These are phyloP conservation scores for Trametes gibbosa DNA, from an alignment of 768 basidiomycete genomes.

Conservation along the genomic window DNA sequence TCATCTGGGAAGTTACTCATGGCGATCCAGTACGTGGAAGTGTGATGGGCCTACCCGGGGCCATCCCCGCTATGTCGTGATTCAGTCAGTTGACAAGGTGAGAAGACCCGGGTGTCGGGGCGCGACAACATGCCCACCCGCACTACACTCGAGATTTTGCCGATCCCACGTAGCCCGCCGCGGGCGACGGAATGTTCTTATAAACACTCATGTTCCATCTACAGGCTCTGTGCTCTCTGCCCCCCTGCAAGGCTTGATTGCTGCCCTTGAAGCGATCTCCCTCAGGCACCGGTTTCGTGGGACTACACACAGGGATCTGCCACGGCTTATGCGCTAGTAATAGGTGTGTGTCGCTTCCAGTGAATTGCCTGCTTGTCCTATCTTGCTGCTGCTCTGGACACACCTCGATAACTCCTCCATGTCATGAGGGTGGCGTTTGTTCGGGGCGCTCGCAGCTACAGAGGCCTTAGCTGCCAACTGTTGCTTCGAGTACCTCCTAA, in stretches of 20 bases:
- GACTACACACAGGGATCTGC: neutral
- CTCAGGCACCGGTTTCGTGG: slow-evolving; percentile 4
- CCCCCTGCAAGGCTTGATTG: neutral
- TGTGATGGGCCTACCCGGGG: slow-evolving; percentile 17
- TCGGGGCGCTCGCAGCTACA: slow-evolving; percentile 18
- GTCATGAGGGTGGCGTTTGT: slow-evolving; percentile 6
- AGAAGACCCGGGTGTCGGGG: slow-evolving; percentile 23
- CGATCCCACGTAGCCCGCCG: slow-evolving; percentile 20
- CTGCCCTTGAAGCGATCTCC: slow-evolving; percentile 7
- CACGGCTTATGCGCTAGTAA: neutral
- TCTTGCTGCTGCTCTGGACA: neutral
- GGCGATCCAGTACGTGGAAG: slow-evolving; percentile 13
- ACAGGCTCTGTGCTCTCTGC: slow-evolving; percentile 2
- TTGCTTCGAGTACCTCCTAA: slow-evolving; percentile 13
- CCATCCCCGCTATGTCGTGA: slow-evolving; percentile 11
- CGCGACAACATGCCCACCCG: slow-evolving; percentile 17
- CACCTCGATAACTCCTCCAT: neutral
- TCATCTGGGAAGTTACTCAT: slow-evolving; percentile 14
- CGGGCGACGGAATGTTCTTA: slow-evolving; percentile 3
- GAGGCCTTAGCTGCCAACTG: slow-evolving; percentile 14
- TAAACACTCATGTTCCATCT: slow-evolving; percentile 7
- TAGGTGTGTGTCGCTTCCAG: neutral
- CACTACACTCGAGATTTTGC: slow-evolving; percentile 28
- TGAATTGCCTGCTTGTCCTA: neutral
- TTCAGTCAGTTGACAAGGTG: slow-evolving; percentile 24